A percentile compares a stretch with the other conserved stretches of the same genome.
phyloP scores from a whole-genome alignment of 2,329 filamentous ascomycete species.

The Aspergillus melleus region DNA sequence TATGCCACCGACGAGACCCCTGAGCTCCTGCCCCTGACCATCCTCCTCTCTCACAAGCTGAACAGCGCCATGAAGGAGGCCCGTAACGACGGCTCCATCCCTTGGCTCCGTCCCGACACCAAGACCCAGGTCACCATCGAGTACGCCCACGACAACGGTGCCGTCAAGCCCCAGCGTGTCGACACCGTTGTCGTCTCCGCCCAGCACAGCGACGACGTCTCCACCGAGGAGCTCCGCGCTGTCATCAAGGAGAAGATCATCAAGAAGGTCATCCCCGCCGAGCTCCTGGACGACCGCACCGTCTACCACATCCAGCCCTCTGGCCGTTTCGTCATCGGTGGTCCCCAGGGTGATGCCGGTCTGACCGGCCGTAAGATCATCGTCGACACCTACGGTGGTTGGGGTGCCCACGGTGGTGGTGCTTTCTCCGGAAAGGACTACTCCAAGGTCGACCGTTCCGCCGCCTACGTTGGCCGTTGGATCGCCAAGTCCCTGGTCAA shows the following conservation, averaged over 20 bases:
- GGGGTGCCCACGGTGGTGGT: slow-evolving; percentile 99
- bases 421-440: slow-evolving; percentile 99
- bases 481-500: slow-evolving; percentile 97
- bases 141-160: slow-evolving; percentile 92
- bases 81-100: slow-evolving; percentile 80
- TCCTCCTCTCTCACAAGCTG: slow-evolving; percentile 93
- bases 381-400: slow-evolving; percentile 99
- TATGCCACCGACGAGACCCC: slow-evolving; percentile 99
- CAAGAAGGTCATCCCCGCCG: slow-evolving; percentile 86
- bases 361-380: slow-evolving; percentile 99
- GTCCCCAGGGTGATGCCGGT: slow-evolving; percentile 97
- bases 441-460: slow-evolving; percentile 99
- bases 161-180: slow-evolving; percentile 86
- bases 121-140: slow-evolving; percentile 99
- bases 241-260: slow-evolving; percentile 97
- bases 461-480: slow-evolving; percentile 96
- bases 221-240: slow-evolving; percentile 88
- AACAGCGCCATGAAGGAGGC: slow-evolving; percentile 92
- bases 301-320: slow-evolving; percentile 99
- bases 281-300: slow-evolving; percentile 90
- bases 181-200: slow-evolving; percentile 97
- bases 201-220: slow-evolving; percentile 86
- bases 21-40: slow-evolving; percentile 91
- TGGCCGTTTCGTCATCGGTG: slow-evolving; percentile 98
- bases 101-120: slow-evolving; percentile 97